A percentile compares a stretch with the other conserved stretches of the same genome.
Evolutionary conservation across 352 stramenopile genomes (phyloP).

Genomic region (Globisporangium irregulare): DNA sequence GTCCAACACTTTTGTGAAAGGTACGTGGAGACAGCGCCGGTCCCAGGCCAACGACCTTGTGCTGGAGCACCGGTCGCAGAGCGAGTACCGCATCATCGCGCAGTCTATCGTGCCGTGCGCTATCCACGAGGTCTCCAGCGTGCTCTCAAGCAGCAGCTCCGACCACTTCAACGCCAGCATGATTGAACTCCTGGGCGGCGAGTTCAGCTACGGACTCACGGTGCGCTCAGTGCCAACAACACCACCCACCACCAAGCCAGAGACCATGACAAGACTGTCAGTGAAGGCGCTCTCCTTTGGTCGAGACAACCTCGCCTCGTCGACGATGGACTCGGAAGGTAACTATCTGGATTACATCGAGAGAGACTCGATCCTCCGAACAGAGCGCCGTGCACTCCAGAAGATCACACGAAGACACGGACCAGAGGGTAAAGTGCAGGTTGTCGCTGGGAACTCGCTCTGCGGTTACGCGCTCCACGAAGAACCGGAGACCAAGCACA

Average conservation of each 20-base stretch:
- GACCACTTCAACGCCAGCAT: constrained; percentile 30
- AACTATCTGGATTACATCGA: constrained; percentile 27
- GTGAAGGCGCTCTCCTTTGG: constrained; percentile 23
- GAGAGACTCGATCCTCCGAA: constrained; percentile 2
- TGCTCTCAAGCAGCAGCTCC: constrained; percentile 21
- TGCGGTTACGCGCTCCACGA: constrained; percentile 26
- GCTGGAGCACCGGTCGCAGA: constrained; percentile 15
- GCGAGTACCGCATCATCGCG: constrained; percentile 22
- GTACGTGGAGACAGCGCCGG: constrained; percentile 17
- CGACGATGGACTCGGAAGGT: constrained; percentile 9
- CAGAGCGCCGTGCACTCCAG: constrained; percentile 17
- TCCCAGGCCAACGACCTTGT: constrained; percentile 11
- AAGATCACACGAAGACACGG: constrained; percentile 7
- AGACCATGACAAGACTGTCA: constrained; percentile 10
- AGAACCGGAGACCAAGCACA: constrained; percentile 19
- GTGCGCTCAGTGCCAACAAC: constrained; percentile 16
- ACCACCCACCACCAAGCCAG: neutral
- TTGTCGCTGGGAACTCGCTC: constrained; percentile 10
- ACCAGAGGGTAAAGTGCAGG: constrained; percentile 2
- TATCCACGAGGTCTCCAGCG: constrained; percentile 20
- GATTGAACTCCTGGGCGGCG: constrained; percentile 25
- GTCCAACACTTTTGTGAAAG: constrained; percentile 14
- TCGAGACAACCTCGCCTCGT: constrained; percentile 9
- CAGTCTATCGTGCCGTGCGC: constrained; percentile 23
- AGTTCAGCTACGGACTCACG: constrained; percentile 25